Evolutionary conservation across 1,284 basidiomycete species (phyloP).

Genomic region (Ustilago sp.): DNA sequence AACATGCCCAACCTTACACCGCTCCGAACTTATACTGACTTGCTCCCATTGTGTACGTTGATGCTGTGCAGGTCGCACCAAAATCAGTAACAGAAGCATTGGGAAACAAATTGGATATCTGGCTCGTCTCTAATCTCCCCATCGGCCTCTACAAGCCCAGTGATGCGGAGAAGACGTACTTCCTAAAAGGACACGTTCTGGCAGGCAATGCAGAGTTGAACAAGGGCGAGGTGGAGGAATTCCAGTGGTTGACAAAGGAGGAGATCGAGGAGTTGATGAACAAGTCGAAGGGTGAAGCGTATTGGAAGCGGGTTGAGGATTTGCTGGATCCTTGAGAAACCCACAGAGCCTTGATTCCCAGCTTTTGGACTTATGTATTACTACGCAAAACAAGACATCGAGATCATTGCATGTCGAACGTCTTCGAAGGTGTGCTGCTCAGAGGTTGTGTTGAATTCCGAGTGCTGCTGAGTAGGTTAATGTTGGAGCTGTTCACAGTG

Average conservation of each 20-base stretch:
- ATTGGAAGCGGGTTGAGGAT: slow-evolving; percentile 82
- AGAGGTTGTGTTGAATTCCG: background rate
- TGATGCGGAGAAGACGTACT: slow-evolving; percentile 54
- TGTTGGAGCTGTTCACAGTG: too few relatives aligned
- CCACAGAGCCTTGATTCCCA: background rate
- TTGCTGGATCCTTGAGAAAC: slow-evolving; percentile 73
- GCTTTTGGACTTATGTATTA: background rate
- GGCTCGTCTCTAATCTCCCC: slow-evolving; percentile 65
- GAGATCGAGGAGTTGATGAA: slow-evolving; percentile 76
- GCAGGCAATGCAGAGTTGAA: slow-evolving; percentile 55
- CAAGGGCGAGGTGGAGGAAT: slow-evolving; percentile 74
- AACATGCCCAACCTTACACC: background rate
- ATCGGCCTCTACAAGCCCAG: slow-evolving; percentile 49
- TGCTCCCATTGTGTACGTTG: background rate
- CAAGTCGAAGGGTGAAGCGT: slow-evolving; percentile 74
- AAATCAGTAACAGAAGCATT: slow-evolving; percentile 46
- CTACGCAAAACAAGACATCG: background rate
- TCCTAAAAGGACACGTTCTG: slow-evolving; percentile 60
- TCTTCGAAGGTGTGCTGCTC: background rate
- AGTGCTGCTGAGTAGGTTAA: too few relatives aligned
- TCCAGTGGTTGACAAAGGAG: slow-evolving; percentile 90
- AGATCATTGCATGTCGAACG: background rate
- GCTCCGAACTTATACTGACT: background rate
- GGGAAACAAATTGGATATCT: slow-evolving; percentile 65
- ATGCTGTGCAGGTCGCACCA: slow-evolving; percentile 34